Evolutionary conservation across 768 basidiomycete species (phyloP).

Genomic region (Russula virescens): DNA sequence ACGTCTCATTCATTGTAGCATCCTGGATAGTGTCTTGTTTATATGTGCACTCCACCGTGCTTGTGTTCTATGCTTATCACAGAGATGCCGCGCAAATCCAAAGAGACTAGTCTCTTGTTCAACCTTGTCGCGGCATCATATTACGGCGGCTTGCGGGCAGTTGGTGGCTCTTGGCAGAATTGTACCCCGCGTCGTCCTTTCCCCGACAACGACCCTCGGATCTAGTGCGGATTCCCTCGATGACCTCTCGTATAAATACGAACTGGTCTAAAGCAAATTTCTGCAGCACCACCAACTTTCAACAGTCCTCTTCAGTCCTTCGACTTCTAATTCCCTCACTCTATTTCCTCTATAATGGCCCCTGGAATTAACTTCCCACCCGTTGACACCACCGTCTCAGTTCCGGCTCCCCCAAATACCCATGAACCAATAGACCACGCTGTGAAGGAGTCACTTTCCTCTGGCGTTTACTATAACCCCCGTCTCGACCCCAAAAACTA

Average conservation of each 20-base stretch:
- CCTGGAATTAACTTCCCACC: slow-evolving; percentile 2
- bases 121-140: too few relatives aligned
- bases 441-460: slow-evolving; percentile 1
- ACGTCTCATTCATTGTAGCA: too few relatives aligned
- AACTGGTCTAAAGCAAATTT: background rate
- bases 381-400: too few relatives aligned
- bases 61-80: too few relatives aligned
- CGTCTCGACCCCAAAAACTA: too few relatives aligned
- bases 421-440: background rate
- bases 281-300: background rate
- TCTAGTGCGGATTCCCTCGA: background rate
- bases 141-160: background rate
- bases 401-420: background rate
- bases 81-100: too few relatives aligned
- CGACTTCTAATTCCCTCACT: background rate
- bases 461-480: too few relatives aligned
- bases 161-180: background rate
- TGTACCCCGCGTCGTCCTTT: background rate
- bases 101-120: too few relatives aligned
- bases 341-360: background rate
- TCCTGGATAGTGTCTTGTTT: too few relatives aligned
- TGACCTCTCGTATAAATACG: background rate
- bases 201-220: background rate
- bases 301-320: background rate
- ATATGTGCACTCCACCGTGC: too few relatives aligned